Conservation (phyloP, 2,329 filamentous ascomycete genomes). For the Dactylellina leptospora region DNA sequence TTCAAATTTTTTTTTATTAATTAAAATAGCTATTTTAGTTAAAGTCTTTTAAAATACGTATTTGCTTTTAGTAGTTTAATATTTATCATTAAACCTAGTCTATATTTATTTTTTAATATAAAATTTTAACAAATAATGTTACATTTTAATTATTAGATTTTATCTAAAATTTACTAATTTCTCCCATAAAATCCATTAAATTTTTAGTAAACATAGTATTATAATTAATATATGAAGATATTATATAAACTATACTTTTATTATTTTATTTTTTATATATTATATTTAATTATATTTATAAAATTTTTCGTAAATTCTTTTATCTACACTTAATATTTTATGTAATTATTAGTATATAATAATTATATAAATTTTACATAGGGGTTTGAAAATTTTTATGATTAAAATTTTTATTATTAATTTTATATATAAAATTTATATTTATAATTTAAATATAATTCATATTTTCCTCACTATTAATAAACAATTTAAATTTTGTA, state of each 20-base stretch:
- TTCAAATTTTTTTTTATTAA: constrained; percentile 1
- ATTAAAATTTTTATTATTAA: constrained; percentile 1
- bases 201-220: not conserved
- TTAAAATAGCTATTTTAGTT: not conserved
- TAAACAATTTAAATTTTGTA: no score
- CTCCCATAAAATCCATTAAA: no score
- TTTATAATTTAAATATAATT: no score
- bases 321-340: not conserved
- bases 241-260: not conserved
- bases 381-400: no score
- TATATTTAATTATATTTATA: constrained; percentile 1
- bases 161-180: no score
- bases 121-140: no score
- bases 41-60: not conserved
- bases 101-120: no score
- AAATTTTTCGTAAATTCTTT: not conserved
- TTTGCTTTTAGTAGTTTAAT: not conserved
- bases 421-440: not conserved
- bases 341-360: no score
- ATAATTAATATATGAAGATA: not conserved
- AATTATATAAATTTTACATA: no score
- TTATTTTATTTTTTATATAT: not conserved
- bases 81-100: not conserved
- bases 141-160: constrained; percentile 18
- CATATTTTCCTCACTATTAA: no score